Conservation (phyloP, 345 rosid genomes). For the Excoecaria cochinchinensis region DNA sequence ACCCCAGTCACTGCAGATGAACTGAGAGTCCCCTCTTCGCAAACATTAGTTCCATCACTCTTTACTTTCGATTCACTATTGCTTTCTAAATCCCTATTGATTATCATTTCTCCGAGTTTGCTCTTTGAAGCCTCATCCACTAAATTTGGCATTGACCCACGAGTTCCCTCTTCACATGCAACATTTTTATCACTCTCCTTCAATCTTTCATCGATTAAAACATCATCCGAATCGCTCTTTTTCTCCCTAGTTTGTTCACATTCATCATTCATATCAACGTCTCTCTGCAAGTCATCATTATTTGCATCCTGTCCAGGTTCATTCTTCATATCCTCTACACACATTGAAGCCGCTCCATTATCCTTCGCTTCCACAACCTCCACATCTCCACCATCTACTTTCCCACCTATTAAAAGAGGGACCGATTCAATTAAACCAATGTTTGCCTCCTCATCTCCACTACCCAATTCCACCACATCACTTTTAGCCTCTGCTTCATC, state of each 20-base stretch:
- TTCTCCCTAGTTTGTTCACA: conserved; percentile 13
- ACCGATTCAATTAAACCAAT: conserved; percentile 13
- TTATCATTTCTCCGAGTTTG: not conserved
- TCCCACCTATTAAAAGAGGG: not conserved
- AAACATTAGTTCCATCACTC: not conserved
- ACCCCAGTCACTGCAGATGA: not conserved
- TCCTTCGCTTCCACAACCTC: conserved; percentile 11
- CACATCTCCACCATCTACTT: conserved; percentile 5
- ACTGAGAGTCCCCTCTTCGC: not conserved
- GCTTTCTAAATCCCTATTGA: not conserved
- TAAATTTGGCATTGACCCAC: conserved; percentile 17
- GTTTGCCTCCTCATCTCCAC: conserved; percentile 45
- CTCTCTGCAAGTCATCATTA: conserved; percentile 9
- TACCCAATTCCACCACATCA: conserved; percentile 55
- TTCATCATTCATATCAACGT: not conserved
- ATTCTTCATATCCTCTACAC: conserved; percentile 6
- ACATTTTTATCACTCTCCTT: conserved; percentile 13
- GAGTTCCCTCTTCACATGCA: conserved; percentile 26
- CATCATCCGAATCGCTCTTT: not conserved
- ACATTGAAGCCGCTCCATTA: not conserved
- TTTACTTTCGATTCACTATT: not conserved
- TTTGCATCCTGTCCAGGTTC: not conserved
- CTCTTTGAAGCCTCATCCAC: conserved; percentile 5
- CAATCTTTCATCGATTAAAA: not conserved
- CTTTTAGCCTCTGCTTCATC: conserved; percentile 44